Conservation (phyloP, 257 asterid species). For the Oldenlandia corymbosa region DNA sequence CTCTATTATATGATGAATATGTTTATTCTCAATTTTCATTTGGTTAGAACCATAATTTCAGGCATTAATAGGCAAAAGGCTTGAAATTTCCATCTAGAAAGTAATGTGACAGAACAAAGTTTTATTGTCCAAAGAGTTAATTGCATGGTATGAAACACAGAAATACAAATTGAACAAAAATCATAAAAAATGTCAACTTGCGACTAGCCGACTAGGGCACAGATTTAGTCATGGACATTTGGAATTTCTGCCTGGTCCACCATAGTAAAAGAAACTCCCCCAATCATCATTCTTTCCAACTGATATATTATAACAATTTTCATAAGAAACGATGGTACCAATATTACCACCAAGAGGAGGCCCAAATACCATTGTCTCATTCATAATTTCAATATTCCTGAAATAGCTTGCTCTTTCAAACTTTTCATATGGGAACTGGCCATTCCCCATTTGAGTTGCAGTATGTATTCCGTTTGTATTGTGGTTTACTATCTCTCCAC, state of each 20-base stretch:
- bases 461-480: conserved; percentile 66
- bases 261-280: conserved; percentile 73
- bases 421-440: conserved; percentile 72
- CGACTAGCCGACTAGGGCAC: no score
- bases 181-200: no score
- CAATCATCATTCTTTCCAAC: conserved; percentile 50
- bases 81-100: no score
- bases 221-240: conserved; percentile 39
- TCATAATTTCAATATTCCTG: conserved; percentile 61
- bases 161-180: no score
- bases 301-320: conserved; percentile 53
- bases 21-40: no score
- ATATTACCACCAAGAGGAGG: conserved; percentile 40
- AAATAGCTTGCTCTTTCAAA: conserved; percentile 67
- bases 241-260: conserved; percentile 85
- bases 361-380: conserved; percentile 50
- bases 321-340: conserved; percentile 40
- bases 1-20: no score
- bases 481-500: conserved; percentile 82
- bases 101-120: no score
- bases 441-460: conserved; percentile 91
- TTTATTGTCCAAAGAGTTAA: no score
- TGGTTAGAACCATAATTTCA: no score
- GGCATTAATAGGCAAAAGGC: no score
- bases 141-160: no score